Conservation (phyloP, 768 basidiomycete species). For the Sutorius australiensis region DNA sequence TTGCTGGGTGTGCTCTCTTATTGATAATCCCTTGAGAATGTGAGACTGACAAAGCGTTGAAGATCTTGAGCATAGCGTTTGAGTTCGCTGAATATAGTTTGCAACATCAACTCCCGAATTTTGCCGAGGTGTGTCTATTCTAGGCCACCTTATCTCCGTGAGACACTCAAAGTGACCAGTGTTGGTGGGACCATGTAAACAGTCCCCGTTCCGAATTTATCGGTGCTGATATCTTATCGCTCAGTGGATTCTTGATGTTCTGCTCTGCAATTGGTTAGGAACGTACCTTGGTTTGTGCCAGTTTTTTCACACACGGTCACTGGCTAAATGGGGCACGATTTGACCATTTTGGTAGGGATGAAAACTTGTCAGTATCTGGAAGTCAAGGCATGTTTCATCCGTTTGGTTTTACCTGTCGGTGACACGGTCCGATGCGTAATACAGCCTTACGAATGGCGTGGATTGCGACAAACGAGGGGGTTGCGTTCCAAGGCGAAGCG, state of each 20-base stretch:
- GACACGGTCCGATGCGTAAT: conserved; percentile 3
- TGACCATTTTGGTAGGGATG: conserved; percentile 53
- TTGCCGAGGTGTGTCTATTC: conserved; percentile 63
- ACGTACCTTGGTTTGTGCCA: conserved; percentile 64
- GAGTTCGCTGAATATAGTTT: conserved; percentile 87
- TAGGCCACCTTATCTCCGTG: conserved; percentile 15
- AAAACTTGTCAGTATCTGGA: conserved; percentile 84
- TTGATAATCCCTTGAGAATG: background rate
- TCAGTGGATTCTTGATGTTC: conserved; percentile 84
- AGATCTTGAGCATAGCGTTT: conserved; percentile 86
- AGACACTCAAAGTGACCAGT: conserved; percentile 41
- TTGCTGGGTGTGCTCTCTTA: conserved; percentile 64
- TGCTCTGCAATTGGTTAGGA: conserved; percentile 86
- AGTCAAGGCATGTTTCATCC: conserved; percentile 58
- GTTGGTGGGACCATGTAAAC: conserved; percentile 92
- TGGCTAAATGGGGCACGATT: conserved; percentile 12
- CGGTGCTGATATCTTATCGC: conserved; percentile 13
- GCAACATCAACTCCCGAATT: conserved; percentile 85
- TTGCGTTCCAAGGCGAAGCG: conserved; percentile 75
- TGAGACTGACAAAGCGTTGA: conserved; percentile 10
- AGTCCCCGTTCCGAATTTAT: background rate
- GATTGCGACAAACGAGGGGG: conserved; percentile 72
- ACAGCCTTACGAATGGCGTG: conserved; percentile 84
- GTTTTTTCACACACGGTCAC: conserved; percentile 7
- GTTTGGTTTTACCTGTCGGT: background rate